phyloP scores from a whole-genome alignment of 345 rosid species.

The Acer campestre region DNA sequence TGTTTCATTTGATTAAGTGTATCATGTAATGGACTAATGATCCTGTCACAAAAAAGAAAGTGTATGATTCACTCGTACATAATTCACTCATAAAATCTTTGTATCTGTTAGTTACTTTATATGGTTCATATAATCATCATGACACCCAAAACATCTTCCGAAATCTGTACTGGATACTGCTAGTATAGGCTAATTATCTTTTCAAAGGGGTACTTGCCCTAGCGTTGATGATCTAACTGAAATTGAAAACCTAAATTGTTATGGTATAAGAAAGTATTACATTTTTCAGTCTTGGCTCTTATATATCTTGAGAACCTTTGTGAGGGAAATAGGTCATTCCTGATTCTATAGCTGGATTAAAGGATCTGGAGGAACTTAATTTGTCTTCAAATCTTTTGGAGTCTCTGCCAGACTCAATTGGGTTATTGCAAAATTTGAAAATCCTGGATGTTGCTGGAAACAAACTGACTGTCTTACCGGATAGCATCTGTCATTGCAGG shows the following conservation, averaged over 20 bases:
- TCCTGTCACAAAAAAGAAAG: no score
- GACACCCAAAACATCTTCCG: not conserved
- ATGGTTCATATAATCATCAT: not conserved
- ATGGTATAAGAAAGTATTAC: not conserved
- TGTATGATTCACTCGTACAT: not conserved
- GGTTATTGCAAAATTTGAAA: constrained; percentile 67
- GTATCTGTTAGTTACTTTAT: not conserved
- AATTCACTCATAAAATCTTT: no score
- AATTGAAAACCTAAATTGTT: not conserved
- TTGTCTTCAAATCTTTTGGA: constrained; percentile 73
- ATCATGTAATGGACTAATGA: no score
- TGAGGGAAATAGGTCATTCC: constrained; percentile 65
- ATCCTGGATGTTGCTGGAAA: constrained; percentile 70
- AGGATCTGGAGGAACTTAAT: constrained; percentile 73
- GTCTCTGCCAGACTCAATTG: constrained; percentile 83
- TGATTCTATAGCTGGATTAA: constrained; percentile 85
- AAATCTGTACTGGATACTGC: not conserved
- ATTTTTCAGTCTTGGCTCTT: not conserved
- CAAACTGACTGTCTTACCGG: constrained; percentile 74
- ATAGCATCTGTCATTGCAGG: constrained; percentile 81
- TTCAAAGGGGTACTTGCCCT: not conserved
- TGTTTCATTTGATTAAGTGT: no score
- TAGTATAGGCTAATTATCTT: not conserved
- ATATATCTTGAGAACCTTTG: constrained; percentile 2
- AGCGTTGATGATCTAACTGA: constrained; percentile 4